Evolutionary conservation across 345 rosid genomes (phyloP), one percentile per base, ranked within the genome.

Genomic region (Gossypium sturtianum): DNA sequence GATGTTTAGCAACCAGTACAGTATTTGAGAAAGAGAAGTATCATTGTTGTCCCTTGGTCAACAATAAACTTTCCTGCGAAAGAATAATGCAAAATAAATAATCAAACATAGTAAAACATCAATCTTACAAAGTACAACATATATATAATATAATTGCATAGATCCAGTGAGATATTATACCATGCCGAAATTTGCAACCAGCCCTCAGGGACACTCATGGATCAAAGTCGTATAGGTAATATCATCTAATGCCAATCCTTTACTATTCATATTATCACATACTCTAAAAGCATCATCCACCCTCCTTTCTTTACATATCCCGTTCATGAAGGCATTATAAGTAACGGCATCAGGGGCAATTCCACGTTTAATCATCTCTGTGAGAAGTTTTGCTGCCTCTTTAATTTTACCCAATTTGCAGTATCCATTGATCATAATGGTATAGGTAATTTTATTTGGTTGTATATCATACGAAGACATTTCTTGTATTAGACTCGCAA

Each of bases 401-500:
- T 80, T 79, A 79, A 80, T 80, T 74, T 91, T 79, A 22, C 91
- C 93, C 75, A 78, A 65, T 84, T 86, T 87, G 47, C 89, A 81
- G 79, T 83, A 82, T 23, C 89, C 93, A 71, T 82, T 80, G 72
- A 91, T 89, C 89, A 88, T 85, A 77, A 89, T 77, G 10, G 97
- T 91, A 79, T 93, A 93, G 44, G 97, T 93, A 66, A 91, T 75
- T 83, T 87, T 91, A 79, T 93, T 91, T 38, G 97, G 94, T 58
- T 75, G 72, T 75, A 93, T 74, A 63, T 80, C 73, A 76, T 78
- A 76, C 2, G 70, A 82, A 72, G 79, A 73, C 97, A 93, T 93
- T 79, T 91, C 94, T 77, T 70, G 84, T 82, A 87, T 74, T 76
- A 89, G 48, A 47, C 44, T 74, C 76, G 73, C 80, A 69, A 74